Evolutionary conservation across 306 rosid genomes (phyloP), one percentile per base, ranked within the genome.

Genomic region (Prunus padus): DNA sequence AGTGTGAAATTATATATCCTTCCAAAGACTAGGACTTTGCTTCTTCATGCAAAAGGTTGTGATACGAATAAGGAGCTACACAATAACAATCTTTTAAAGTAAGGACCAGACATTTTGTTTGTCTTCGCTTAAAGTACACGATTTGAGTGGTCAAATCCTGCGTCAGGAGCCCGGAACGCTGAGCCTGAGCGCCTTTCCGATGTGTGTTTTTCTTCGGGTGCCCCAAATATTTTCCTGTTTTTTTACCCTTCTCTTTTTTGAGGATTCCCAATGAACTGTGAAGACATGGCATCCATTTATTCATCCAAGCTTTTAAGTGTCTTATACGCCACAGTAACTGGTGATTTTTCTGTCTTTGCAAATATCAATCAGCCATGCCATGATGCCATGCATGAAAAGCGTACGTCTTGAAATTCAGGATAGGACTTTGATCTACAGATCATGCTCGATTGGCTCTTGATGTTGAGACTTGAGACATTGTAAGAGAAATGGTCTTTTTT

Each of bases 131-230:
- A 70, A 83, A 88, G 83, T 62, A 64, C 65, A 79, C 44, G 79
- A 59, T 82, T 81, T 75, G 87, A 86, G 87, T 80, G 82, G 89
- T 89, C 89, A 80, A 79, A 62, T 91, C 92, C 80, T 87, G 89
- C 85, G 80, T 72, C 30, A 37, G 42, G 9, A 37, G 42, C 42
- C 42, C 42, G 42, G 9, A 37, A 9, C 42, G 9, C 42, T 37
- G 42, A 37, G 8, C 42, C 40, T 33, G 40, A 33, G 42, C 42
- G 65, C 59, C 67, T 66, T 78, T 76, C 76, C 74, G 0, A 76
- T 72, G 69, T 16, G 42, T 57, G 31, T 57, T 49, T 30, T 31
- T 33, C n/a, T n/a, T n/a, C n/a, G n/a, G n/a, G n/a, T n/a, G n/a
- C n/a, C n/a, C n/a, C n/a, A n/a, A n/a, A n/a, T n/a, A n/a, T 13